Evolutionary conservation across 768 basidiomycete species (phyloP).

Genomic region (Xerocomellus chrysenteron): DNA sequence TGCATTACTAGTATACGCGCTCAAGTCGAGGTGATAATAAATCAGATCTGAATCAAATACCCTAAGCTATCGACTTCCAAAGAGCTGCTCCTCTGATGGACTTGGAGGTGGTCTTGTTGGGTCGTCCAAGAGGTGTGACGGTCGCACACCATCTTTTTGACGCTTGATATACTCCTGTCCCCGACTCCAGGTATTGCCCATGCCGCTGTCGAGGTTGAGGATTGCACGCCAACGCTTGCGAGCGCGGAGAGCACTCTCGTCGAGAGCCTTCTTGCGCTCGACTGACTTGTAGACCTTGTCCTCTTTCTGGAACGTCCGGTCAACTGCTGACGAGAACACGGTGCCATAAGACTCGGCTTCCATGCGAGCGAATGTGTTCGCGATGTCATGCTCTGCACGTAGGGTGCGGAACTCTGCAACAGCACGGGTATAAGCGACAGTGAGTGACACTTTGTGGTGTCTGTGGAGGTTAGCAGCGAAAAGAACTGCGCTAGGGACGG

Average conservation of each 20-base stretch:
- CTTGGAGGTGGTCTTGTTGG: conserved; percentile 19
- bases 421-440: conserved; percentile 76
- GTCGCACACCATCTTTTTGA: conserved; percentile 69
- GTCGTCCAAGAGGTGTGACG: conserved; percentile 60
- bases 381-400: conserved; percentile 79
- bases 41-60: neutral
- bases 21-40: neutral
- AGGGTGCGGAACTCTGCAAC: conserved; percentile 86
- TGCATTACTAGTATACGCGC: conserved; percentile 17
- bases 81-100: conserved; percentile 23
- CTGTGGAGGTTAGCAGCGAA: conserved; percentile 80
- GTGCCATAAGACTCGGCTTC: conserved; percentile 82
- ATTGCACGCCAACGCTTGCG: conserved; percentile 79
- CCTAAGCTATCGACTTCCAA: conserved; percentile 17
- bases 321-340: conserved; percentile 60
- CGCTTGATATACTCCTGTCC: conserved; percentile 70
- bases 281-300: conserved; percentile 59
- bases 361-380: conserved; percentile 69
- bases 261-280: conserved; percentile 53
- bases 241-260: conserved; percentile 59
- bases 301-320: conserved; percentile 60
- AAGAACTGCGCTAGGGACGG: conserved; percentile 60
- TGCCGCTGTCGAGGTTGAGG: conserved; percentile 42
- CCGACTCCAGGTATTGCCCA: conserved; percentile 59
- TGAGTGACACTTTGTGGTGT: conserved; percentile 60